Evolutionary conservation across 805 yeast genomes (phyloP).

Genomic region (Priceomyces castillae): DNA sequence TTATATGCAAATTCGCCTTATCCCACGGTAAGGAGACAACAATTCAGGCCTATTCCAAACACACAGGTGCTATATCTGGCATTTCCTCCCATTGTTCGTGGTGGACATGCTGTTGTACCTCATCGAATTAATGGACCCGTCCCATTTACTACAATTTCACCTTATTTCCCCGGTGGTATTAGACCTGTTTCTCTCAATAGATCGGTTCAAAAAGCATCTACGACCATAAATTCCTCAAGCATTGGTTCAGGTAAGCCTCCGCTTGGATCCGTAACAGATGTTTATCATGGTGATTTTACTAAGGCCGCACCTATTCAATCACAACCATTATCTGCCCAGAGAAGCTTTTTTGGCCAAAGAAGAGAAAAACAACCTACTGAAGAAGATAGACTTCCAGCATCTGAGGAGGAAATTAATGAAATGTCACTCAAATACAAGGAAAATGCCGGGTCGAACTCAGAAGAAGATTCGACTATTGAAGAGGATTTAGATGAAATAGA

Average conservation of each 20-base stretch:
- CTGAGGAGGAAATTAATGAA: constrained; percentile 31
- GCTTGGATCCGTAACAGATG: constrained; percentile 42
- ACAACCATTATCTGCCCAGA: constrained; percentile 52
- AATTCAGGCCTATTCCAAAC: constrained; percentile 2
- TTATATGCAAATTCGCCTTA: constrained; percentile 1
- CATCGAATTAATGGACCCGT: background rate
- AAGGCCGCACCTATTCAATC: constrained; percentile 49
- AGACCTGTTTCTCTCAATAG: background rate
- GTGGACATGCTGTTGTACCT: background rate
- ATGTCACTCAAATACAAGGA: constrained; percentile 27
- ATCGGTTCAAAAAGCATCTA: background rate
- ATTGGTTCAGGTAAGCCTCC: background rate
- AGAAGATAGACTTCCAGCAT: constrained; percentile 28
- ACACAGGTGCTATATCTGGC: constrained; percentile 3
- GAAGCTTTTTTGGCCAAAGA: constrained; percentile 30
- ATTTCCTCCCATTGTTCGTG: background rate
- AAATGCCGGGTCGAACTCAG: constrained; percentile 9
- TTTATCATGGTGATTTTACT: constrained; percentile 45
- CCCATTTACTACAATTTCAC: constrained; percentile 11
- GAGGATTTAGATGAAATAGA: constrained; percentile 1
- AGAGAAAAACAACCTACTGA: constrained; percentile 7
- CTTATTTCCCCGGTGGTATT: constrained; percentile 7
- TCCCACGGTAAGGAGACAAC: constrained; percentile 3
- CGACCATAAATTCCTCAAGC: background rate
- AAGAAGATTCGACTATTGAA: constrained; percentile 1